Base-by-base conservation (phyloP, 495 filamentous ascomycete genomes). In the Cudoniella acicularis region DNA sequence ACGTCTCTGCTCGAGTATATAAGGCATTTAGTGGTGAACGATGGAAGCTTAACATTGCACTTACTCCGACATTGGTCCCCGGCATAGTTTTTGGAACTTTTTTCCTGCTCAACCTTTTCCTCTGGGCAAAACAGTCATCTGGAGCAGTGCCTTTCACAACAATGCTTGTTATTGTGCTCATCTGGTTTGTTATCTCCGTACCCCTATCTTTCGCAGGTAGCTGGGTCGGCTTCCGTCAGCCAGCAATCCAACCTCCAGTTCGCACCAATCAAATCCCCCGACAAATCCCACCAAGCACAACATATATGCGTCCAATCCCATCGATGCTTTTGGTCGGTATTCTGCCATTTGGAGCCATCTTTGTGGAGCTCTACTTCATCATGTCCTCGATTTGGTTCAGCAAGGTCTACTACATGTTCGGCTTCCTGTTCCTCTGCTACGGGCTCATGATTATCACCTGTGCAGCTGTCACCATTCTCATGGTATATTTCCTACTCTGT, bases 331-430 rank as follows among this genome's bases (percentile, higher is more conserved):
- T 96, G 23, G 92, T 91, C 20, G 95, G 94, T 27, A 85, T 97
- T 51, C 79, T 97, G 13, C 95, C 95, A 10, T 98, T 98, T 64
- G 90, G 87, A 47, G 92, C 94, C 47, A 97, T 98, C 73, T 96
- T 96, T 61, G 91, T 98, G 42, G 95, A 98, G 73, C 85, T 98
- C 13, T 96, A 94, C 81, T 96, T 96, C 73, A 96, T 98, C 75
- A 94, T 97, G 89, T 92, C 85, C 73, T 92, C 87, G 10, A 90
- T 98, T 67, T 98, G 94, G 94, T 92, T 91, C 72, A 89, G 85
- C 78, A 93, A 93, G 77, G 90, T 98, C 56, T 98, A 98, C 78
- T 98, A 98, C 78, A 98, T 98, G 94, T 98, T 98, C 64, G 94
- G 94, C 25, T 98, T 98, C 80, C 79, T 98, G 41, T 98, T 98